Percentiles rank a stretch among this genome's conserved stretches.
Evolutionary conservation across 371 early-diverging fungal species (phyloP).

Genomic region (Apophysomyces trapeziformis): DNA sequence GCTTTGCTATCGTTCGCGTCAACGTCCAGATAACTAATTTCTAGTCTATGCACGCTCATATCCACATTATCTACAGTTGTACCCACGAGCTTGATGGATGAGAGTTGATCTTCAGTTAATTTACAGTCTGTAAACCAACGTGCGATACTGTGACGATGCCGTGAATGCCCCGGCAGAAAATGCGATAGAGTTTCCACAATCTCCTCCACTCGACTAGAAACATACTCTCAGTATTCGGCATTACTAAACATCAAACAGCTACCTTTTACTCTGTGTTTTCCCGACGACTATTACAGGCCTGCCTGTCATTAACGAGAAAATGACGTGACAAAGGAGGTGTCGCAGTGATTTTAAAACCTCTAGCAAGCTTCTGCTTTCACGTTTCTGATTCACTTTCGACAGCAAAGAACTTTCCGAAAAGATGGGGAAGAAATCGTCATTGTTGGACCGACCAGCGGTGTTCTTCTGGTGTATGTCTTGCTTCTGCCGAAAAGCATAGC

Average conservation of each 20-base stretch:
- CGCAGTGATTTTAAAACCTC: constrained; percentile 13
- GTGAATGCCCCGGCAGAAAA: constrained; percentile 43
- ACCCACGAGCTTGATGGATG: constrained; percentile 41
- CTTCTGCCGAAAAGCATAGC: background rate
- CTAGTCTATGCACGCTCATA: constrained; percentile 38
- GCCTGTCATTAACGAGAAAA: constrained; percentile 49
- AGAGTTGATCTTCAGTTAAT: constrained; percentile 32
- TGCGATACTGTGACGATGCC: constrained; percentile 28
- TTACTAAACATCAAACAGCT: background rate
- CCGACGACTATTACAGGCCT: constrained; percentile 45
- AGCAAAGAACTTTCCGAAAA: constrained; percentile 5
- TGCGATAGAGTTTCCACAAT: constrained; percentile 38
- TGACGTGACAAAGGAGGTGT: constrained; percentile 34
- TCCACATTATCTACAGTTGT: constrained; percentile 33
- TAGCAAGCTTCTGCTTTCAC: background rate
- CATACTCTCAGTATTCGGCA: background rate
- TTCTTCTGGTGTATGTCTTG: background rate
- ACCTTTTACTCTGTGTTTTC: constrained; percentile 28
- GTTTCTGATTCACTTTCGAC: constrained; percentile 19
- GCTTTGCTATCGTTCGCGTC: constrained; percentile 28
- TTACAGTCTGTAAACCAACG: constrained; percentile 33
- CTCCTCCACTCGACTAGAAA: constrained; percentile 32
- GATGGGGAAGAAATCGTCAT: constrained; percentile 8
- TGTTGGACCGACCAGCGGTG: background rate
- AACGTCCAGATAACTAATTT: constrained; percentile 45